A percentile compares a stretch with the other conserved stretches of the same genome.
Evolutionary conservation across 1,284 basidiomycete species (phyloP).

Genomic region (Inonotus hispidus): DNA sequence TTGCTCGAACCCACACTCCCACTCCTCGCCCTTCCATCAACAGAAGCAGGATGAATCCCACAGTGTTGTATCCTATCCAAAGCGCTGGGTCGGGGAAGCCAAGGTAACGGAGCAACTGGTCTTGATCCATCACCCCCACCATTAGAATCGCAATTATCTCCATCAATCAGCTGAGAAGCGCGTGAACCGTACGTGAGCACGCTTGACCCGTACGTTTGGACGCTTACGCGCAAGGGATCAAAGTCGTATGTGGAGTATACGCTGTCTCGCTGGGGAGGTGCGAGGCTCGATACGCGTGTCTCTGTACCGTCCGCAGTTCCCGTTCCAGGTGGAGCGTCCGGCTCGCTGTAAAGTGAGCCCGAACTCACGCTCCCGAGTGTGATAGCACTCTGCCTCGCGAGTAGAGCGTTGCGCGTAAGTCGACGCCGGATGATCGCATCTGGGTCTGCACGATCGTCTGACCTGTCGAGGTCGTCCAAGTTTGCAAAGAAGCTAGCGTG

Average conservation of each 20-base stretch:
- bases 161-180: not conserved
- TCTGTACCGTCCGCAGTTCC: too few species aligned
- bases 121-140: not conserved
- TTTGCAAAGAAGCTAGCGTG: not conserved
- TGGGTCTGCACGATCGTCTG: constrained; percentile 8
- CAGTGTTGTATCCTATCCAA: constrained; percentile 1
- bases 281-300: not conserved
- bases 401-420: constrained; percentile 5
- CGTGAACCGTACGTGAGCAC: constrained; percentile 17
- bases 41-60: not conserved
- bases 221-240: constrained; percentile 7
- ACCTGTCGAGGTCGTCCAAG: constrained; percentile 8
- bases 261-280: not conserved
- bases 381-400: constrained; percentile 6
- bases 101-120: constrained; percentile 10
- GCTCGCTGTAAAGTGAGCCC: not conserved
- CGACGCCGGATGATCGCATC: constrained; percentile 7
- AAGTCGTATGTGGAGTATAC: not conserved
- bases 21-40: not conserved
- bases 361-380: constrained; percentile 2
- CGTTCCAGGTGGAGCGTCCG: not conserved
- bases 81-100: constrained; percentile 13
- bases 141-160: not conserved
- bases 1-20: not conserved
- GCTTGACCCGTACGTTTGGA: constrained; percentile 14